Evolutionary conservation across 192 early-diverging fungal species (phyloP).

Genomic region (Dissophora ornata): DNA sequence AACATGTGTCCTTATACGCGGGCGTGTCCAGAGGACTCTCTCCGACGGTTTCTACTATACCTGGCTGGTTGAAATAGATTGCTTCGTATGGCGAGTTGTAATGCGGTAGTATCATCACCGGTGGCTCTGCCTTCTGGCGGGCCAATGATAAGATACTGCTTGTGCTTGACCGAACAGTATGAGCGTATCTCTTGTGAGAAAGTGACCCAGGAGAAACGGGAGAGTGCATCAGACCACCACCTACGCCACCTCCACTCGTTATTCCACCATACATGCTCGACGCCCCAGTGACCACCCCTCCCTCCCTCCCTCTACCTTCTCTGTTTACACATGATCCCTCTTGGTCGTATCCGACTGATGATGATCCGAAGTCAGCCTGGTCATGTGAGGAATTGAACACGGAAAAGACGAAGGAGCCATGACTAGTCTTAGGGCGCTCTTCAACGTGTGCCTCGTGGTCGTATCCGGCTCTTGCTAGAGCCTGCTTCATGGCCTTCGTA

Average conservation of each 20-base stretch:
- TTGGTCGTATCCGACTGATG: not conserved
- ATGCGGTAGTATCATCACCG: slow-evolving; percentile 36
- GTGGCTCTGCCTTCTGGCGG: slow-evolving; percentile 21
- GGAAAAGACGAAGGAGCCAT: slow-evolving; percentile 29
- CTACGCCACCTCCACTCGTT: not conserved
- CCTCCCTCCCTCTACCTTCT: not conserved
- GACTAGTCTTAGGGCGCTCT: slow-evolving; percentile 18
- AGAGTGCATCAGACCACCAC: slow-evolving; percentile 1
- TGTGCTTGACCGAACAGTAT: slow-evolving; percentile 27
- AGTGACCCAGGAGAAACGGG: slow-evolving; percentile 1
- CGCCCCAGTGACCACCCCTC: not conserved
- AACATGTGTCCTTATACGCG: too few species aligned
- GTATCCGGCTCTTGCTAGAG: slow-evolving; percentile 36
- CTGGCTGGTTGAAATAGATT: slow-evolving; percentile 28
- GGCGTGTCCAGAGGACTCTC: too few species aligned
- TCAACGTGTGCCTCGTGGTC: slow-evolving; percentile 39
- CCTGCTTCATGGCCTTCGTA: slow-evolving; percentile 34
- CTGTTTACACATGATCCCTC: not conserved
- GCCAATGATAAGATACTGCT: slow-evolving; percentile 26
- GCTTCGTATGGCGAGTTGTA: slow-evolving; percentile 46
- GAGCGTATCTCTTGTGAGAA: slow-evolving; percentile 8
- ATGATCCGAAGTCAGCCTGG: too few species aligned
- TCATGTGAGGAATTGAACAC: slow-evolving; percentile 5
- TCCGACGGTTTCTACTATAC: not conserved
- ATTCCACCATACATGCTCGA: slow-evolving; percentile 10